phyloP scores from a whole-genome alignment of 1,284 basidiomycete genomes.

The Sanguinoderma infundibulare region DNA sequence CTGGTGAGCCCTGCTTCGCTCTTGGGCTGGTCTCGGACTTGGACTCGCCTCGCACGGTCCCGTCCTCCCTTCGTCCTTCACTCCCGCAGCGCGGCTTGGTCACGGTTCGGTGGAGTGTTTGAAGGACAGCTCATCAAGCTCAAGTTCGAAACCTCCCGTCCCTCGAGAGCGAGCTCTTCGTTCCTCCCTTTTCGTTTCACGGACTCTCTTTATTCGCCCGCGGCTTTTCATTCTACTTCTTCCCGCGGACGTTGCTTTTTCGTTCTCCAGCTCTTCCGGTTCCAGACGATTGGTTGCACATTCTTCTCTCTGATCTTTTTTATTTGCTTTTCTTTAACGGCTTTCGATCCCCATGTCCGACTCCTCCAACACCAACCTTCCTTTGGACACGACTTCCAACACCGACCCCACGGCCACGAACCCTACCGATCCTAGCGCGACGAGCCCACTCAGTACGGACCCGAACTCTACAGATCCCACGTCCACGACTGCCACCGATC shows the following conservation, averaged over 20 bases:
- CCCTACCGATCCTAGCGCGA: not conserved
- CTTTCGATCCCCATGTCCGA: conserved; percentile 18
- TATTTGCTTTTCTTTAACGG: conserved; percentile 2
- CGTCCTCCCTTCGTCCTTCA: conserved; percentile 2
- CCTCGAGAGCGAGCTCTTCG: conserved; percentile 14
- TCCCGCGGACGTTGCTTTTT: conserved; percentile 2
- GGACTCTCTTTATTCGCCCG: not conserved
- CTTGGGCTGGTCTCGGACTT: conserved; percentile 26
- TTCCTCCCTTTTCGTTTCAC: not conserved
- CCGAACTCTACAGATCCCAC: conserved; percentile 5
- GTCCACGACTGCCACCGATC: conserved; percentile 3
- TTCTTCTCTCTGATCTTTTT: not conserved
- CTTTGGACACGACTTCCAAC: conserved; percentile 11
- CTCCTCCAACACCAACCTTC: conserved; percentile 7
- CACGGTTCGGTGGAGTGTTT: conserved; percentile 14
- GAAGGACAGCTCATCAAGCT: conserved; percentile 9
- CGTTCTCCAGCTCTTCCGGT: conserved; percentile 1
- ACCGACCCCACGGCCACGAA: not conserved
- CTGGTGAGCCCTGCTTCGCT: conserved; percentile 25
- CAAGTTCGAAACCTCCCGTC: not conserved
- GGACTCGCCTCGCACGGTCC: conserved; percentile 15
- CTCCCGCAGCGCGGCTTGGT: conserved; percentile 15
- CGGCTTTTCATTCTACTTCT: not conserved
- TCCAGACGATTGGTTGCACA: conserved; percentile 8
- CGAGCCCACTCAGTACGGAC: not conserved